Conservation (phyloP, 2,329 filamentous ascomycete genomes). For the Fusarium poae region DNA sequence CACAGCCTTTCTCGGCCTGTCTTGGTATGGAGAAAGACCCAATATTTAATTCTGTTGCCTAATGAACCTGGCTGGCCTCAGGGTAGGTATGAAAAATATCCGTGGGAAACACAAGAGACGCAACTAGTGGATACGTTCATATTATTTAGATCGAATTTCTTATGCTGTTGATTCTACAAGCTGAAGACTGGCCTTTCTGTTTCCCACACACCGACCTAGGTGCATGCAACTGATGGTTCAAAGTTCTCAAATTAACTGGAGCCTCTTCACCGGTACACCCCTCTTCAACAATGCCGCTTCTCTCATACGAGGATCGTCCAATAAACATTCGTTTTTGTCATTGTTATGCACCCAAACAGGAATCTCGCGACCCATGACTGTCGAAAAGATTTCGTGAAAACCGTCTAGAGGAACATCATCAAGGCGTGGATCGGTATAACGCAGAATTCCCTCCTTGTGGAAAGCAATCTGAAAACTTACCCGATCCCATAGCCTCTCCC, state of each 20-base stretch:
- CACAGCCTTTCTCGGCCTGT: constrained; percentile 8
- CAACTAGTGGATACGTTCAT: fast-evolving
- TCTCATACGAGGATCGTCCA: too few species aligned
- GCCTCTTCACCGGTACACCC: background rate
- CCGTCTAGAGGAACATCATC: too few species aligned
- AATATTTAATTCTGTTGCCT: constrained; percentile 42
- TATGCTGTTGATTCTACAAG: background rate
- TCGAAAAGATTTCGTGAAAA: too few species aligned
- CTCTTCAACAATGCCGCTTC: background rate
- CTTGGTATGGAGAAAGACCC: constrained; percentile 24
- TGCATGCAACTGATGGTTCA: background rate
- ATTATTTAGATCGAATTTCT: background rate
- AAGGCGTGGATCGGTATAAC: too few species aligned
- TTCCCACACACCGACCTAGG: too few species aligned
- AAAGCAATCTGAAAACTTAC: too few species aligned
- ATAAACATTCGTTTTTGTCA: too few species aligned
- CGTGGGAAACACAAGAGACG: fast-evolving
- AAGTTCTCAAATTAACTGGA: background rate
- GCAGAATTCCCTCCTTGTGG: too few species aligned
- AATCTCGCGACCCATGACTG: too few species aligned
- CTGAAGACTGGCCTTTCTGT: too few species aligned
- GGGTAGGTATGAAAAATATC: background rate
- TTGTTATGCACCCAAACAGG: too few species aligned
- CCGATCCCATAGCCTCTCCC: too few species aligned
- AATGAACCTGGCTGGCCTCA: background rate